Conservation (phyloP, 208 protist genomes). For the Phytomonas sp. region DNA sequence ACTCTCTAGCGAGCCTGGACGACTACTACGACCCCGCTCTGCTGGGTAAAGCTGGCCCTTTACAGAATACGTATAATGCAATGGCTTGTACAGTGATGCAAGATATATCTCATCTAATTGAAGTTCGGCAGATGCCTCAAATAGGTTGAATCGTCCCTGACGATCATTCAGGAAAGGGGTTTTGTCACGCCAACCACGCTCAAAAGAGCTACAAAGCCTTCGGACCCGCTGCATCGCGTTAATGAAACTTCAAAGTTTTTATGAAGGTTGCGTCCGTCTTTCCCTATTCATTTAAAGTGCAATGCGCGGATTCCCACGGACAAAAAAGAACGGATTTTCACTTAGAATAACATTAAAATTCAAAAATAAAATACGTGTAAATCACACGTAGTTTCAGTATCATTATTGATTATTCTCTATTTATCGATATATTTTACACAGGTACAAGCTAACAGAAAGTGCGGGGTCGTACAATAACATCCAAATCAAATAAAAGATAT, state of each 20-base stretch:
- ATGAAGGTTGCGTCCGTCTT: neutral
- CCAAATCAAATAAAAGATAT: neutral
- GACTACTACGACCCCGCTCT: constrained; percentile 64
- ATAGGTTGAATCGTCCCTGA: constrained; percentile 75
- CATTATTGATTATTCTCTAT: constrained; percentile 5
- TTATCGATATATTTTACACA: neutral
- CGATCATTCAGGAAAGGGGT: constrained; percentile 45
- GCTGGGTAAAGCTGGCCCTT: constrained; percentile 76
- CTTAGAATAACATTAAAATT: neutral
- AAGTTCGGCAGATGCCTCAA: constrained; percentile 70
- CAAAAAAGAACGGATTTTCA: neutral
- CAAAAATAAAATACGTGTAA: neutral
- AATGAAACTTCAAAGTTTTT: neutral
- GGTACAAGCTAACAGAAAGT: neutral
- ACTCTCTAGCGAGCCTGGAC: constrained; percentile 48
- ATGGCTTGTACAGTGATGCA: constrained; percentile 67
- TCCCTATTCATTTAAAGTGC: neutral
- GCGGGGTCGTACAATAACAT: neutral
- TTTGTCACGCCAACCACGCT: constrained; percentile 44
- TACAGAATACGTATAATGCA: constrained; percentile 73
- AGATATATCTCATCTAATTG: constrained; percentile 70
- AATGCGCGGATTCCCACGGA: neutral
- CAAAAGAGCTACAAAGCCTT: constrained; percentile 23
- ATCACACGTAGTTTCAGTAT: neutral
- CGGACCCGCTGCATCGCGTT: neutral